Conservation (phyloP, 306 rosid species). For the Acacia crassicarpa region DNA sequence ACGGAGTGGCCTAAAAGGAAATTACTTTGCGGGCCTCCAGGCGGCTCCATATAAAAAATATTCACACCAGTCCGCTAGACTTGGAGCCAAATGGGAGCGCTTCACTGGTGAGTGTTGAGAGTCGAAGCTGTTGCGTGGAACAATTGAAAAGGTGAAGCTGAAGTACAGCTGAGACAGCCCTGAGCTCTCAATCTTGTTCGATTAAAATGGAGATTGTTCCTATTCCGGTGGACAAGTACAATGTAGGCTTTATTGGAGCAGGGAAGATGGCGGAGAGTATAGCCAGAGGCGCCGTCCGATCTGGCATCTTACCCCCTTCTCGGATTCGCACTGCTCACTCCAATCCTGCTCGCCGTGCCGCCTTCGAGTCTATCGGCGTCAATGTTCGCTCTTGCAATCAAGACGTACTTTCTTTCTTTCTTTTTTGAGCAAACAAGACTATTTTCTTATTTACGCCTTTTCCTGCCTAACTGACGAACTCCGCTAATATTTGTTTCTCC, state of each 20-base stretch:
- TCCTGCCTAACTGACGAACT: background rate
- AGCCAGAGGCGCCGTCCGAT: conserved; percentile 69
- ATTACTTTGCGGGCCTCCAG: too few species aligned
- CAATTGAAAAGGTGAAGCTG: background rate
- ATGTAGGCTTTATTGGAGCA: conserved; percentile 88
- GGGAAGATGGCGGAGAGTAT: conserved; percentile 99
- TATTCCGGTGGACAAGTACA: conserved; percentile 61
- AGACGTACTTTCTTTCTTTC: conserved; percentile 37
- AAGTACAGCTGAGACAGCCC: background rate
- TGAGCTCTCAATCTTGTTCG: background rate
- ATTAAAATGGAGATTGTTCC: conserved; percentile 56
- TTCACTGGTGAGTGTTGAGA: background rate
- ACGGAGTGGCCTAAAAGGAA: too few species aligned
- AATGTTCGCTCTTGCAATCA: conserved; percentile 48
- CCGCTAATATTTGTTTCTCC: background rate
- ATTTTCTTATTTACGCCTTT: background rate
- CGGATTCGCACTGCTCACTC: conserved; percentile 72
- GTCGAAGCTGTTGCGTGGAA: background rate
- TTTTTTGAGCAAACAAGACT: too few species aligned
- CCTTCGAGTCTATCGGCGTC: conserved; percentile 60
- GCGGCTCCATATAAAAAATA: too few species aligned
- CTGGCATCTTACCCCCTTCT: conserved; percentile 72
- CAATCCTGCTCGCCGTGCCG: conserved; percentile 45
- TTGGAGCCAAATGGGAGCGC: background rate
- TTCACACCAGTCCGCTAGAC: background rate